Conservation (phyloP, 1,284 basidiomycete species). For the Irpex sp. region DNA sequence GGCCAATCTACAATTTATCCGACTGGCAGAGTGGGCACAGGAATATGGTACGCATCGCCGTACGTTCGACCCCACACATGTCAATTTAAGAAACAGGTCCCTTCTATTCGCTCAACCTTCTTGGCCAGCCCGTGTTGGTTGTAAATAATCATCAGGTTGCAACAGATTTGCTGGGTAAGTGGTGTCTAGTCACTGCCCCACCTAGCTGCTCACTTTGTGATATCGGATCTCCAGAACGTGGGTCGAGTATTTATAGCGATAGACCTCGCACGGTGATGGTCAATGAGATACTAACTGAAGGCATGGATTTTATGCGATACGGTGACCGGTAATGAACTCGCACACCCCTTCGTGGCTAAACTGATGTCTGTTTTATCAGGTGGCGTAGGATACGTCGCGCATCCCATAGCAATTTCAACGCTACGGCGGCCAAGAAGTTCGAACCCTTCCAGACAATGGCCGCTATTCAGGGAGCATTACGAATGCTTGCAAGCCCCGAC, state of each 20-base stretch:
- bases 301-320: not conserved
- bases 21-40: constrained; percentile 16
- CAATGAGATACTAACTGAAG: constrained; percentile 31
- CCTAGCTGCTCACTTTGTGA: not conserved
- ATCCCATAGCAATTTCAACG: not conserved
- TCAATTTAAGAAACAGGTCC: constrained; percentile 36
- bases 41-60: constrained; percentile 11
- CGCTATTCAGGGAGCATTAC: not conserved
- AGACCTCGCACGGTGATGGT: constrained; percentile 58
- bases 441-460: not conserved
- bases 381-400: not conserved
- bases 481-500: not conserved
- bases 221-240: constrained; percentile 12
- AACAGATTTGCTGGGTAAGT: constrained; percentile 53
- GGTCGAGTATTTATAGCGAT: constrained; percentile 59
- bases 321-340: not conserved
- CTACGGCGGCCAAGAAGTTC: not conserved
- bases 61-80: not conserved
- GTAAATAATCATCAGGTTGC: constrained; percentile 50
- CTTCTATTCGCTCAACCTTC: constrained; percentile 53
- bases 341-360: too few relatives aligned
- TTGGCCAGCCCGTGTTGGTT: constrained; percentile 56
- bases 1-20: constrained; percentile 36
- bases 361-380: not conserved
- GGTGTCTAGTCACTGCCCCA: not conserved